Percentiles rank a stretch among this genome's conserved stretches.
Conservation (phyloP, 2,329 filamentous ascomycete species). For the Neophaeococcomyces mojaviensis region DNA sequence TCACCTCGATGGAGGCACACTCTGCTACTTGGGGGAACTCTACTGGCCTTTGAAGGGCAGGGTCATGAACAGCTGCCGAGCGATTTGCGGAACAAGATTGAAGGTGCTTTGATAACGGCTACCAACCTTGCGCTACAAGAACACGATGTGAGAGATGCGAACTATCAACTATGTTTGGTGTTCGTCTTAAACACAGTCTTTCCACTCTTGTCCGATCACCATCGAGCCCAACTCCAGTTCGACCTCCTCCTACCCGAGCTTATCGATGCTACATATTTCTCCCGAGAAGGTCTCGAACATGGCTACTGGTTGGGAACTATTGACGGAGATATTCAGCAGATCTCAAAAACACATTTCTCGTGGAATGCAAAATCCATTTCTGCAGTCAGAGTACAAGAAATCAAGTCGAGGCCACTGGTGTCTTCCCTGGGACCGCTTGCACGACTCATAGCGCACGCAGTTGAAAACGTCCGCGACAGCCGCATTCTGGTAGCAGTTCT, state of each 20-base stretch:
- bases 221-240: conserved; percentile 56
- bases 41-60: conserved; percentile 66
- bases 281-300: conserved; percentile 64
- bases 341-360: conserved; percentile 47
- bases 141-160: conserved; percentile 42
- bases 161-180: conserved; percentile 49
- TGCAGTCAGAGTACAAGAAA: conserved; percentile 48
- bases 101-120: conserved; percentile 65
- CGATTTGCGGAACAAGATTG: conserved; percentile 58
- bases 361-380: conserved; percentile 58
- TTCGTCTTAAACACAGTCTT: conserved; percentile 73
- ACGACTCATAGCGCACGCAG: conserved; percentile 53
- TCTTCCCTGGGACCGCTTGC: conserved; percentile 56
- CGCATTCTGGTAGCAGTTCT: conserved; percentile 35
- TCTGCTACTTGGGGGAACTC: conserved; percentile 68
- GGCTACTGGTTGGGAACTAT: conserved; percentile 68
- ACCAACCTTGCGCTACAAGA: conserved; percentile 65
- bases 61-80: conserved; percentile 57
- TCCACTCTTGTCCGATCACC: conserved; percentile 56
- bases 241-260: conserved; percentile 63
- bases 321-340: conserved; percentile 57
- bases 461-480: conserved; percentile 49
- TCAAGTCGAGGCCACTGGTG: conserved; percentile 52
- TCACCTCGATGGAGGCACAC: conserved; percentile 73
- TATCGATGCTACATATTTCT: conserved; percentile 60